Base-by-base conservation (phyloP, 139 green algal genomes). In the Chlorella sp. region DNA sequence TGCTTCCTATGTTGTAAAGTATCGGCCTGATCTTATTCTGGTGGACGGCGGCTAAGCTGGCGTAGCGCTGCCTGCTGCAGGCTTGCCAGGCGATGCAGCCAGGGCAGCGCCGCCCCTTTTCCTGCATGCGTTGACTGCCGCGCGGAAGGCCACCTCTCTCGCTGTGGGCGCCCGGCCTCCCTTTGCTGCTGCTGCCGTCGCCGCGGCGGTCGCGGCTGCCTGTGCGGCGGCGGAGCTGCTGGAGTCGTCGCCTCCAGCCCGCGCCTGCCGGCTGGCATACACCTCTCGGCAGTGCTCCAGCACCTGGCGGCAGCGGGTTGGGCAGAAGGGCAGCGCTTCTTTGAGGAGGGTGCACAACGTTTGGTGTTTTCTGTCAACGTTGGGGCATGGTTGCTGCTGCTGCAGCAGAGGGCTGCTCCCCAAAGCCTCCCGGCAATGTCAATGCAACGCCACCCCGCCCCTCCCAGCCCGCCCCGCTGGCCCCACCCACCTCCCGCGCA, bases 271-370 rank as follows among this genome's bases (percentile, higher is more conserved):
- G 46, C 74, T 67, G 20, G 73, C 85, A 60, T 85, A 93, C 41
- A 93, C 80, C 54, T 93, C 87, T 0, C 89, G 74, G 80, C 89
- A 93, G 38, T 92, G 51, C 75, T 89, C 85, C 79, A 93, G 77
- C 6, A 90, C 65, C 82, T 90, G 80, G 11, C 46, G 3, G 73
- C 20, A 46, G 14, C 14, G 46, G 28, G 30, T 16, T 67, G 3
- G 0, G 41, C 38, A 14, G 0, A 40, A 69, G 74, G n/a, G n/a
- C n/a, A n/a, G n/a, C n/a, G n/a, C n/a, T n/a, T n/a, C n/a, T n/a
- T n/a, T n/a, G n/a, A n/a, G n/a, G n/a, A n/a, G n/a, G n/a, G n/a
- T n/a, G n/a, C n/a, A n/a, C n/a, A n/a, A n/a, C n/a, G n/a, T n/a
- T n/a, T n/a, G n/a, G n/a, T n/a, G n/a, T n/a, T n/a, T n/a, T n/a